phyloP scores from a whole-genome alignment of 225 moss, liverwort and hornwort genomes.

The Polytrichum commune region DNA sequence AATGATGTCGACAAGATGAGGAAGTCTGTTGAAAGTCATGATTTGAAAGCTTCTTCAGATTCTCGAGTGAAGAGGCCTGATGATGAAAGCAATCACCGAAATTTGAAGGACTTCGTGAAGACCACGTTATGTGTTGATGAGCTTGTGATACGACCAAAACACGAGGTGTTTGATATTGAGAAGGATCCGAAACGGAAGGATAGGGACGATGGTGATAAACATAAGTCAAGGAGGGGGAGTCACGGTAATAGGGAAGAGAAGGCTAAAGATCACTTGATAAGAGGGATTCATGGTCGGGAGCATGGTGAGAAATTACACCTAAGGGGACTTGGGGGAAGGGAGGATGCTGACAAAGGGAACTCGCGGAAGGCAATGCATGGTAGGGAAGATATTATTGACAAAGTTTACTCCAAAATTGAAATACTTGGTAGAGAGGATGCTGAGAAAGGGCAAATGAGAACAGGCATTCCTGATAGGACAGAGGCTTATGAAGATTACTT shows the following conservation, averaged over 20 bases:
- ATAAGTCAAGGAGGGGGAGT: not conserved
- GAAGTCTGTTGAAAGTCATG: not conserved
- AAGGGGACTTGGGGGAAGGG: not conserved
- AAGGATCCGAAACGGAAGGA: not conserved
- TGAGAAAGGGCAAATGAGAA: not conserved
- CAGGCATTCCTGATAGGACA: no score
- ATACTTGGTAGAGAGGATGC: not conserved
- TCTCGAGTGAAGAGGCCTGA: not conserved
- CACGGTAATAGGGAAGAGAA: not conserved
- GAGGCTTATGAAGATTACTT: no score
- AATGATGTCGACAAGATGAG: not conserved
- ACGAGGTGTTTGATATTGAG: not conserved
- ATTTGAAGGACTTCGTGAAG: not conserved
- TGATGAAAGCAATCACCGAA: not conserved
- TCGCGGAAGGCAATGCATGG: not conserved
- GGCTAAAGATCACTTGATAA: not conserved
- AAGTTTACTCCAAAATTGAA: not conserved
- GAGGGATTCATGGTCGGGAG: not conserved
- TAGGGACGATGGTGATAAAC: not conserved
- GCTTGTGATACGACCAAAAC: not conserved
- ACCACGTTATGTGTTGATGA: slow-evolving; percentile 3
- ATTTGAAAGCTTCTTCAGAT: not conserved
- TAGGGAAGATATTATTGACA: not conserved
- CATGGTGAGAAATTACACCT: not conserved
- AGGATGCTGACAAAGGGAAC: not conserved